phyloP scores from a whole-genome alignment of 2,329 filamentous ascomycete species.

The Botrytis pseudocinerea region DNA sequence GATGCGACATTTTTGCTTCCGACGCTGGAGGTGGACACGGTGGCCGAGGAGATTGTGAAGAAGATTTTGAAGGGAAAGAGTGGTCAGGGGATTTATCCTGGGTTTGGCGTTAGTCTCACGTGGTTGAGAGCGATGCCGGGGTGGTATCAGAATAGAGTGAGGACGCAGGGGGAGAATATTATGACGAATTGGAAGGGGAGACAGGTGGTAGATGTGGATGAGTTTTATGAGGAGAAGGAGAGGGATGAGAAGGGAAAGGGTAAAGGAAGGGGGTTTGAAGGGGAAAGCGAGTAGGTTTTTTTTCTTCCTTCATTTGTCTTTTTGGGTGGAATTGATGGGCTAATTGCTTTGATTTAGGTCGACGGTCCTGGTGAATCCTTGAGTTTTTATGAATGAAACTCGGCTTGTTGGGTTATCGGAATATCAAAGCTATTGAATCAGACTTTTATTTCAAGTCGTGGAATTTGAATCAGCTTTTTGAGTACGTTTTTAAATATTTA shows the following conservation, averaged over 20 bases:
- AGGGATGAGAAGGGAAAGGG: slow-evolving; percentile 27
- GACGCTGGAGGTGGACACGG: slow-evolving; percentile 58
- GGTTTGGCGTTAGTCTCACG: slow-evolving; percentile 45
- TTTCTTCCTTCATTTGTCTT: neutral
- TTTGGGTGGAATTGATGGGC: neutral
- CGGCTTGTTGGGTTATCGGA: neutral
- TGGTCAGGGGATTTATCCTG: slow-evolving; percentile 57
- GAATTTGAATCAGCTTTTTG: neutral
- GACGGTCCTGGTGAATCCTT: slow-evolving; percentile 14
- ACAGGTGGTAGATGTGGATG: slow-evolving; percentile 40
- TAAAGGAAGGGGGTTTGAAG: slow-evolving; percentile 25
- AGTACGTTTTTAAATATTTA: neutral
- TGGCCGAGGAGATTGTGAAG: slow-evolving; percentile 62
- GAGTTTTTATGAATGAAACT: neutral
- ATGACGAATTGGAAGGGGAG: slow-evolving; percentile 40
- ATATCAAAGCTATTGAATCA: neutral
- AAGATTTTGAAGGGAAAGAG: slow-evolving; percentile 60
- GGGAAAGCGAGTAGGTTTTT: slow-evolving; percentile 36
- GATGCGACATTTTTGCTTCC: slow-evolving; percentile 53
- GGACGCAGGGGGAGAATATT: slow-evolving; percentile 43
- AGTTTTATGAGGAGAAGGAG: slow-evolving; percentile 31
- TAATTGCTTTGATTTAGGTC: slow-evolving; percentile 8
- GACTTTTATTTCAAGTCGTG: neutral
- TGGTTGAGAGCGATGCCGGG: slow-evolving; percentile 57
- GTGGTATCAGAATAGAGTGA: slow-evolving; percentile 60